A percentile compares a stretch with the other conserved stretches of the same genome.
phyloP scores from a whole-genome alignment of 2,329 filamentous ascomycete species.

The Tolypocladium pustulatum region DNA sequence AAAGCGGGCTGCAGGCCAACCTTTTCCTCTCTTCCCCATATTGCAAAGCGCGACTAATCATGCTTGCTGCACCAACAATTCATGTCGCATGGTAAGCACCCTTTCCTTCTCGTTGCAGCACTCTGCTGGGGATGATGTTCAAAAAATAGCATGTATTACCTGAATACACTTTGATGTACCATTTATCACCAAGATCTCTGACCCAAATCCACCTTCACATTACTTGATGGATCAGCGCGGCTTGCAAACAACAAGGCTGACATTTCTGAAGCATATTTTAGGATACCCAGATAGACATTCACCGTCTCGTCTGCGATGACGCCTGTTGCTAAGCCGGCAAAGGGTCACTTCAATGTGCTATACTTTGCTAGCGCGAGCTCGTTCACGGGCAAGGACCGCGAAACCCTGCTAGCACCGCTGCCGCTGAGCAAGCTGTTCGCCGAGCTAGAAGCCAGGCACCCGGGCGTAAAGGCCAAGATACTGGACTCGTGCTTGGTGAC shows the following conservation, averaged over 20 bases:
- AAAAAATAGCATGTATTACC: constrained; percentile 48
- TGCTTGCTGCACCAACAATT: neutral
- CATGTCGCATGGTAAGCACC: constrained; percentile 5
- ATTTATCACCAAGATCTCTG: constrained; percentile 66
- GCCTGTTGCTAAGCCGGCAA: constrained; percentile 34
- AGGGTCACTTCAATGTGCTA: constrained; percentile 65
- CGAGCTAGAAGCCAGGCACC: constrained; percentile 58
- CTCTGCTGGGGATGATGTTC: constrained; percentile 35
- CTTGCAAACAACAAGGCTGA: constrained; percentile 1
- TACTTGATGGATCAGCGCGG: constrained; percentile 2
- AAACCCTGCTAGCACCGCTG: constrained; percentile 57
- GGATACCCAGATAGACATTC: neutral
- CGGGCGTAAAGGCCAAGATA: constrained; percentile 57
- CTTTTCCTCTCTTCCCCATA: neutral
- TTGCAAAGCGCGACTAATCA: neutral
- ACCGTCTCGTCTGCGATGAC: constrained; percentile 17
- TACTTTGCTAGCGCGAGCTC: constrained; percentile 72
- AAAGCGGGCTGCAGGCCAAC: neutral
- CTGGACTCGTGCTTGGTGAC: constrained; percentile 66
- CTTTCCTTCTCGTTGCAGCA: constrained; percentile 4
- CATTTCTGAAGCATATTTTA: neutral
- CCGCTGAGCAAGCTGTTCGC: constrained; percentile 51
- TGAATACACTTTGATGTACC: constrained; percentile 45
- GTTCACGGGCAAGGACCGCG: constrained; percentile 57
- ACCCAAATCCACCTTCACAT: constrained; percentile 23